Base-by-base conservation (phyloP, 2,329 filamentous ascomycete genomes). In the Arthroderma sp. region DNA sequence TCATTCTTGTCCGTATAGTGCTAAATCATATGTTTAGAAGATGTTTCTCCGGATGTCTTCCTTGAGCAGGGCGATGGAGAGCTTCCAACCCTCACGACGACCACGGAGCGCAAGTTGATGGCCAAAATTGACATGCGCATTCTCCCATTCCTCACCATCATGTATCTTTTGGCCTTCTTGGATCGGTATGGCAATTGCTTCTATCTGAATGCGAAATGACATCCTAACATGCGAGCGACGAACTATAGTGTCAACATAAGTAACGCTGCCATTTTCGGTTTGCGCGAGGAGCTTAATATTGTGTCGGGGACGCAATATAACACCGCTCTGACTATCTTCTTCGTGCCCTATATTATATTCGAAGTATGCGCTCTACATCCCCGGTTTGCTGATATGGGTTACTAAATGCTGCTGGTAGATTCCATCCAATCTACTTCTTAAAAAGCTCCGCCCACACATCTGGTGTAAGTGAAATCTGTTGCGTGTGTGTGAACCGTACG, bases 301-400 rank as follows among this genome's bases (percentile, higher is more conserved):
- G 61, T 41, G 8, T 51, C 53, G 0, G 65, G 71, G 27, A 69
- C 58, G 4, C 67, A 83, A 56, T 88, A 83, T 65, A 88, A 86
- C 61, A 83, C 79, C 9, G 80, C 80, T 1, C 69, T 88, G 49
- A 82, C 81, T 46, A 85, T 88, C 56, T 88, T 89, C 68, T 89
- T 88, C 63, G 74, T 88, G 1, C 83, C 84, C 1, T 89, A 88
- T 58, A 70, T 84, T 53, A 55, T 83, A 44, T 66, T 60, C 40
- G 64, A 67, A 47, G 51, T 53, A 48, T 31, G 33, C 3, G 82
- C 83, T 65, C 82, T 82, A 60, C 71, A 82, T 4, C 38, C 38
- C 22, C 9, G 42, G 62, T n/a, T 28, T 9, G 31, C 5, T 30
- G 10, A 6, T 29, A 5, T 6, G 31, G 3, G 28, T n/a, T 31